Conservation (phyloP, 768 basidiomycete genomes). For the Russula lepida region DNA sequence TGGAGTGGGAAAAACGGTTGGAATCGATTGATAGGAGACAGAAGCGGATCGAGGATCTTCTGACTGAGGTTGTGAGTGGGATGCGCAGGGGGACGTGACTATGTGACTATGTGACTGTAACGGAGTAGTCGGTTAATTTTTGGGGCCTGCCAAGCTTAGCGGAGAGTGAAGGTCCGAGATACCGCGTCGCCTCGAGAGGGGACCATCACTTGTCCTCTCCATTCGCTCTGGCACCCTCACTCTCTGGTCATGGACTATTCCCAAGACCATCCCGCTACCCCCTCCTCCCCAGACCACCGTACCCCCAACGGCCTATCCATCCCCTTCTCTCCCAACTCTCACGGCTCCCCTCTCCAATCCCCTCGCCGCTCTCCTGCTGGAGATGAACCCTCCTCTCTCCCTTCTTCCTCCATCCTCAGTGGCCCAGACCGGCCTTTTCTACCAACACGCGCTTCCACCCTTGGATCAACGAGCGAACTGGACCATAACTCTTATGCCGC, state of each 20-base stretch:
- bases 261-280: constrained; percentile 15
- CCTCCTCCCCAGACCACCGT: background rate
- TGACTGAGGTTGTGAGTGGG: constrained; percentile 22
- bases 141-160: background rate
- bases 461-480: constrained; percentile 44
- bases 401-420: constrained; percentile 6
- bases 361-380: constrained; percentile 4
- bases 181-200: constrained; percentile 1
- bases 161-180: background rate
- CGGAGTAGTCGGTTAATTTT: background rate
- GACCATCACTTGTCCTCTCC: background rate
- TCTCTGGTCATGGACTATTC: constrained; percentile 13
- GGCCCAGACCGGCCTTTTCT: constrained; percentile 43
- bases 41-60: constrained; percentile 40
- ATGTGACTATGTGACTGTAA: background rate
- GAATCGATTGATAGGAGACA: constrained; percentile 38
- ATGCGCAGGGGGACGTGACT: background rate
- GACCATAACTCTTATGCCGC: constrained; percentile 34
- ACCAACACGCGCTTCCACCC: constrained; percentile 59
- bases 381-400: constrained; percentile 12
- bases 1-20: constrained; percentile 31
- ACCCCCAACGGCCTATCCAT: constrained; percentile 7
- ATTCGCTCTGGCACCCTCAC: constrained; percentile 6
- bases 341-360: constrained; percentile 12
- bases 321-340: constrained; percentile 6